These are phyloP conservation scores for Auriscalpium microsporum DNA, from an alignment of 768 basidiomycete species.

Conservation along the genomic window DNA sequence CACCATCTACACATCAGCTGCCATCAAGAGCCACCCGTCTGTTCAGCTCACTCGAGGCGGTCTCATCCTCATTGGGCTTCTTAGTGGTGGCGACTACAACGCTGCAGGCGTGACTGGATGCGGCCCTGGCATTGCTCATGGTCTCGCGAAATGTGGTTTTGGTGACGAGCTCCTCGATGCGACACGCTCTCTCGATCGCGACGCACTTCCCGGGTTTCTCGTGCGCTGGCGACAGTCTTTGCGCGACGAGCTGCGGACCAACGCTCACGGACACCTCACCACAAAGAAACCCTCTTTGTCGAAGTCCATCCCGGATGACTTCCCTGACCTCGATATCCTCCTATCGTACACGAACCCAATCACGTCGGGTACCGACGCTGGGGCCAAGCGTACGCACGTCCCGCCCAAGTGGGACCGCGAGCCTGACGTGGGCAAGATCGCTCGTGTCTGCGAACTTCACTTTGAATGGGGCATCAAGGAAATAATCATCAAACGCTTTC, in stretches of 20 bases:
- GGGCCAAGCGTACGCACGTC: constrained; percentile 31
- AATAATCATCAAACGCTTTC: constrained; percentile 74
- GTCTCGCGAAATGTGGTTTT: constrained; percentile 74
- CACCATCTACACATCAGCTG: constrained; percentile 29
- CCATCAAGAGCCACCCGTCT: constrained; percentile 37
- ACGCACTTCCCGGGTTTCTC: constrained; percentile 44
- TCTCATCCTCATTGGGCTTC: constrained; percentile 72
- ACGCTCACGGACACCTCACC: constrained; percentile 54
- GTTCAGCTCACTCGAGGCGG: constrained; percentile 52
- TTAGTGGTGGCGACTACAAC: constrained; percentile 89
- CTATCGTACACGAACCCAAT: constrained; percentile 73
- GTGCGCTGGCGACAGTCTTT: constrained; percentile 55
- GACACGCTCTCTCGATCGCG: constrained; percentile 36
- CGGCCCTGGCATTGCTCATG: constrained; percentile 65
- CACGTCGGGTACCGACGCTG: constrained; percentile 49
- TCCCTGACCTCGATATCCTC: constrained; percentile 69
- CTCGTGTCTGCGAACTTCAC: constrained; percentile 73
- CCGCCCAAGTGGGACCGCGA: constrained; percentile 38
- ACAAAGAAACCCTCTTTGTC: constrained; percentile 60
- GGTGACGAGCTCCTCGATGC: constrained; percentile 62
- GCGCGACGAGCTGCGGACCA: constrained; percentile 56
- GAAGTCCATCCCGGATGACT: constrained; percentile 50
- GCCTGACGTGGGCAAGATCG: constrained; percentile 63
- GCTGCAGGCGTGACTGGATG: constrained; percentile 60
- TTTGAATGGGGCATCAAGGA: constrained; percentile 92